phyloP scores from a whole-genome alignment of 2,329 filamentous ascomycete genomes.

The Aspergillus melleus region DNA sequence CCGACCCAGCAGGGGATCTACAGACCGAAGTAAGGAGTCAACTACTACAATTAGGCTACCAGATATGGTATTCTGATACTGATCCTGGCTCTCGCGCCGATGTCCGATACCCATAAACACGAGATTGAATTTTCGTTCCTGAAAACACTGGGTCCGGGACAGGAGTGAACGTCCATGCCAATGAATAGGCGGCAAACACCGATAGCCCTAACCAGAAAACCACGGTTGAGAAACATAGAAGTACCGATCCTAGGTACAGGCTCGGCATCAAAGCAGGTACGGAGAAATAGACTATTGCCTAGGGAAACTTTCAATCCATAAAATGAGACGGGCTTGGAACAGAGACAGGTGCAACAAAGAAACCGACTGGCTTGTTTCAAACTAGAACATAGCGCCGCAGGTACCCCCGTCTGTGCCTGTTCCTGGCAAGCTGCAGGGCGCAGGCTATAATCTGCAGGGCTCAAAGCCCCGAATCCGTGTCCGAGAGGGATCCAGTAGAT shows the following conservation, averaged over 20 bases:
- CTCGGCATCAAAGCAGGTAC: neutral
- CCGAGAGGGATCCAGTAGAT: neutral
- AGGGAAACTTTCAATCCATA: neutral
- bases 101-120: neutral
- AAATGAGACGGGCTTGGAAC: neutral
- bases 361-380: neutral
- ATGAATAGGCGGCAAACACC: neutral
- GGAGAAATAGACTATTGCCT: neutral
- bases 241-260: neutral
- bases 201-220: neutral
- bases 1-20: neutral
- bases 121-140: neutral
- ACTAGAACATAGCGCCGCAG: neutral
- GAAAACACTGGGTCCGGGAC: neutral
- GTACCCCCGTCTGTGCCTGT: neutral
- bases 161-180: neutral
- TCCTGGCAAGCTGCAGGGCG: neutral
- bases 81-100: neutral
- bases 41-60: neutral
- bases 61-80: neutral
- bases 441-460: too few species aligned
- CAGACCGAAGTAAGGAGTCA: neutral
- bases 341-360: neutral
- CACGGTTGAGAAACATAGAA: neutral
- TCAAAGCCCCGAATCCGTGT: neutral